Percentiles rank a stretch among this genome's conserved stretches.
These are phyloP conservation scores for Ulota crispa DNA, from an alignment of 225 moss, liverwort and hornwort genomes.

Conservation along the genomic window DNA sequence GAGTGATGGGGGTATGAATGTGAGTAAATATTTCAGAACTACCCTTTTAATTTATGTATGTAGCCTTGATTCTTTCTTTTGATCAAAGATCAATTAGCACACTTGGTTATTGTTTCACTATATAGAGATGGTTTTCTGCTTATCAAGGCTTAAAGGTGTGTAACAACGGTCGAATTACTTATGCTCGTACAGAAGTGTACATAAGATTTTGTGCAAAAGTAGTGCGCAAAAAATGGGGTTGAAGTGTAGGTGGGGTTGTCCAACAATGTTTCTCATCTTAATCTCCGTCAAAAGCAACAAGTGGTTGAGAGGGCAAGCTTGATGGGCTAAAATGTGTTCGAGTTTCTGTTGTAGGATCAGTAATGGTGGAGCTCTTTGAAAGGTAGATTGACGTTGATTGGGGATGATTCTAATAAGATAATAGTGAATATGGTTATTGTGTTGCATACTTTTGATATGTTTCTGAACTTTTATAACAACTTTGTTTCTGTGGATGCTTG, in stretches of 20 bases:
- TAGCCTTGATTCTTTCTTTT: conserved; percentile 21
- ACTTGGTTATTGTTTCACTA: conserved; percentile 1
- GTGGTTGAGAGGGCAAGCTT: no score
- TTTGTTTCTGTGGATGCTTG: not conserved
- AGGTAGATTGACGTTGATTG: no score
- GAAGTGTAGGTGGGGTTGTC: no score
- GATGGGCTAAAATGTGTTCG: no score
- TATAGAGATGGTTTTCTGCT: conserved; percentile 10
- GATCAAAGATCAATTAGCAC: conserved; percentile 29
- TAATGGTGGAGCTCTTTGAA: no score
- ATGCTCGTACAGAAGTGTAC: not conserved
- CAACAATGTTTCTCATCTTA: no score
- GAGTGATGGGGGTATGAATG: not conserved
- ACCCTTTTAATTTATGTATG: not conserved
- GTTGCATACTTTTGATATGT: no score
- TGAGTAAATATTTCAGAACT: not conserved
- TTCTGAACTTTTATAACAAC: no score
- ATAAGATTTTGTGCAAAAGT: not conserved
- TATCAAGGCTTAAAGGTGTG: not conserved
- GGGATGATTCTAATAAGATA: no score
- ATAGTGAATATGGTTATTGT: no score
- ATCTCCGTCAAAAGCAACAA: no score
- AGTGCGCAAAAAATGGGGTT: not conserved
- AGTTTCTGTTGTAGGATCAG: no score
- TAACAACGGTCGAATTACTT: not conserved